Evolutionary conservation across 164 flowering plant species (phyloP), one percentile per base, ranked within the genome.

Genomic region (Dillenia turbinata): DNA sequence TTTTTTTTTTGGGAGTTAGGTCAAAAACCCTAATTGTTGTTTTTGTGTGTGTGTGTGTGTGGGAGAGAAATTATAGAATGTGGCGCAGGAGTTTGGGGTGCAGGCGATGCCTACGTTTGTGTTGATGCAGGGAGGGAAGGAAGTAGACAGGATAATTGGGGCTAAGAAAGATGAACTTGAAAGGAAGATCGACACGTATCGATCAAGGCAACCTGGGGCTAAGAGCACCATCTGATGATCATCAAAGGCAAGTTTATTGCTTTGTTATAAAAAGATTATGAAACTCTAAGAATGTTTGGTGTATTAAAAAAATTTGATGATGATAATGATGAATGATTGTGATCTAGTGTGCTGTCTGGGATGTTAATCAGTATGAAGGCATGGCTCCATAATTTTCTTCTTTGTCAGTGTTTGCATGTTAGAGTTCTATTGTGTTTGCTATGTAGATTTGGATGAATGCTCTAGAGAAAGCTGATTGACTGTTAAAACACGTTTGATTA

Each of bases 71-170:
- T 57, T 16, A n/a, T 63, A 85, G 90, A 85, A 73, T 44, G 92
- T 86, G 57, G 76, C 95, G 2, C 66, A 62, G 62, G 89, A 86
- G 52, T 89, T 78, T 69, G 71, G 47, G 14, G 85, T 92, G 61
- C 81, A 82, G 71, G 87, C 87, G 1, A 83, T 89, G 96, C 98
- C 98, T 14, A 87, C 95, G 45, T 89, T 89, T 58, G 75, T 92
- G 69, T 62, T 92, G 75, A 14, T 89, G 62, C 89, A 85, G 77
- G 57, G 63, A 52, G 95, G 98, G 50, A 85, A 82, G 68, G 85
- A 78, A 65, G 79, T 86, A 54, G 95, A 79, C 11, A 80, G 83
- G 80, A 76, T 92, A 16, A 73, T 85, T 22, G 96, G 98, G 2
- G 87, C 92, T 11, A 75, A 75, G 63, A 89, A 85, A 66, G 85